Percentiles rank a stretch among this genome's conserved stretches.
phyloP scores from a whole-genome alignment of 2,329 filamentous ascomycete genomes.

The Rasamsonia emersonii region DNA sequence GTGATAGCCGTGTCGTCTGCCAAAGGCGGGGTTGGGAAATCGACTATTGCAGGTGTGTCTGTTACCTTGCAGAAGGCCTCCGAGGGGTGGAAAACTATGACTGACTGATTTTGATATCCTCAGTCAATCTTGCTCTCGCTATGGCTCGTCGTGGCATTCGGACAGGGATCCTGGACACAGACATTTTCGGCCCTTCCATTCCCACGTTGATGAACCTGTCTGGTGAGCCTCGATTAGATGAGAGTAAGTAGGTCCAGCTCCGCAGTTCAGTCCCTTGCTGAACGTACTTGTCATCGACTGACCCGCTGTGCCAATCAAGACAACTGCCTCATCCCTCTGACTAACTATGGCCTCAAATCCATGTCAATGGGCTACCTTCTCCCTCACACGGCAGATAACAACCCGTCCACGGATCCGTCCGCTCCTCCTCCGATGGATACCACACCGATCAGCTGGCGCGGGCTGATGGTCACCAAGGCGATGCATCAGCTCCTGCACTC shows the following conservation, averaged over 20 bases:
- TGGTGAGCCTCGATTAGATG: conserved; percentile 67
- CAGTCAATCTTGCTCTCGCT: conserved; percentile 72
- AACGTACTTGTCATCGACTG: no score
- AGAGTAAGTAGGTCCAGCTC: no score
- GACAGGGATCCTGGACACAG: conserved; percentile 83
- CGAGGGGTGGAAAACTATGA: conserved; percentile 2
- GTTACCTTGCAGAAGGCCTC: conserved; percentile 1
- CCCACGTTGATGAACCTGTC: conserved; percentile 79
- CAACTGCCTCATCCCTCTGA: conserved; percentile 66
- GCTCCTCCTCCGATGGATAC: conserved; percentile 32
- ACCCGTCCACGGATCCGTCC: conserved; percentile 15
- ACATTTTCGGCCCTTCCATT: conserved; percentile 94
- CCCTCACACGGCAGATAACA: conserved; percentile 19
- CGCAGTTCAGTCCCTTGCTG: conserved; percentile 23
- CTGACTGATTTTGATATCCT: neutral
- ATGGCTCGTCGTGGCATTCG: conserved; percentile 75
- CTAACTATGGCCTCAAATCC: conserved; percentile 90
- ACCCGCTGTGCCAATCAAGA: conserved; percentile 17
- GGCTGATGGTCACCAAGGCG: conserved; percentile 96
- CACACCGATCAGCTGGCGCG: conserved; percentile 86
- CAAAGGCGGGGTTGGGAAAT: conserved; percentile 97
- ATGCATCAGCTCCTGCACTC: conserved; percentile 91
- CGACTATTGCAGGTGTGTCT: conserved; percentile 73
- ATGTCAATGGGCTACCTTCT: conserved; percentile 99
- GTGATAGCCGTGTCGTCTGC: conserved; percentile 96